Evolutionary conservation across 2,329 filamentous ascomycete genomes (phyloP).

Genomic region (Aspergillus carbonarius): DNA sequence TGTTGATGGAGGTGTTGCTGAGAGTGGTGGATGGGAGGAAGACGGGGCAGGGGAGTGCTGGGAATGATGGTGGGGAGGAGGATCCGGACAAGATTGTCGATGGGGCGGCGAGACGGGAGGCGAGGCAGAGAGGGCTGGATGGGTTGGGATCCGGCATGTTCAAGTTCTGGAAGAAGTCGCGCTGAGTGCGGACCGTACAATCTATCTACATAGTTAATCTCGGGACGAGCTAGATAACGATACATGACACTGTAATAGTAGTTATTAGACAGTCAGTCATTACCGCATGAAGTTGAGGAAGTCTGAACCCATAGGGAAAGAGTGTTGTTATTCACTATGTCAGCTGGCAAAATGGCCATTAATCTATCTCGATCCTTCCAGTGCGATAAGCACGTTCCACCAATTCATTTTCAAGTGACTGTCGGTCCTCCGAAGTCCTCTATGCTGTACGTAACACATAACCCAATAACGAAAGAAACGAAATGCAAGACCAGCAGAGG

Average conservation of each 20-base stretch:
- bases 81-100: slow-evolving; percentile 23
- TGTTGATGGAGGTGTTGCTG: slow-evolving; percentile 67
- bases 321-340: slow-evolving; percentile 4
- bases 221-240: too few relatives aligned
- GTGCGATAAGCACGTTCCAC: not conserved
- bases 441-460: slow-evolving; percentile 32
- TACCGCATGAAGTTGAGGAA: too few relatives aligned
- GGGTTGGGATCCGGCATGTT: slow-evolving; percentile 27
- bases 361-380: slow-evolving; percentile 5
- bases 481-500: slow-evolving; percentile 26
- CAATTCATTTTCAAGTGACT: slow-evolving; percentile 12
- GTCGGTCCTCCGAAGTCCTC: slow-evolving; percentile 23
- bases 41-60: too few relatives aligned
- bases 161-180: slow-evolving; percentile 2
- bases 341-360: not conserved
- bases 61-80: not conserved
- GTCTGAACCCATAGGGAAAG: not conserved
- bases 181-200: not conserved
- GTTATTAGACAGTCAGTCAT: too few relatives aligned
- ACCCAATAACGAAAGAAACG: slow-evolving; percentile 25
- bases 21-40: slow-evolving; percentile 39
- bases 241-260: not conserved
- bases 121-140: slow-evolving; percentile 36
- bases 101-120: slow-evolving; percentile 38
- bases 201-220: not conserved